Evolutionary conservation across 768 basidiomycete species (phyloP), one percentile per base, ranked within the genome.

Genomic region (Xerocomellus amylosporus): DNA sequence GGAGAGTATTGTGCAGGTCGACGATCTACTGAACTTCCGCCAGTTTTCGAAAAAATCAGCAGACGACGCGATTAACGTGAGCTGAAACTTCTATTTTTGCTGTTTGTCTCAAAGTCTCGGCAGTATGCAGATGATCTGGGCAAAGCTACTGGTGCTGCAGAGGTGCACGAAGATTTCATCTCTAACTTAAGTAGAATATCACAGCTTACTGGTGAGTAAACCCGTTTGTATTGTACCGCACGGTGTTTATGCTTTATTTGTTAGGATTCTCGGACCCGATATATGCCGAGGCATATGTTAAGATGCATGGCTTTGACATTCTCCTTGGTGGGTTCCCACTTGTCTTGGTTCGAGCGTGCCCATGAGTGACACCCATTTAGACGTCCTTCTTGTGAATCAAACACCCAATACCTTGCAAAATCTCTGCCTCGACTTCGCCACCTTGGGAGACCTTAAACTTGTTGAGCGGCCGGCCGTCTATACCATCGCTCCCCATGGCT

Each of bases 231-330:
- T 39, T 36, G 4, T 22, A 22, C 38, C 15, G 37, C 7, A 14
- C 10, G 3, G 30, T 26, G 20, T 24, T 54, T 37, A 46, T 45
- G 41, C 48, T 46, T 20, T 8, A 38, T 45, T 48, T 22, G 33
- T 41, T 62, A 86, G 94, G 96, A 31, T 98, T 98, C 81, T 97
- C 95, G 26, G 97, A 98, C 69, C 93, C 96, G 12, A 93, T 99
- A 58, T 98, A 98, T 63, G 95, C 95, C 8, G 97, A 99, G 70
- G 95, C 96, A 2, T 93, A 92, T 65, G 95, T 98, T 61, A 96
- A 94, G 71, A 92, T 98, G 73, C 92, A 98, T 60, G 93, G 94
- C 37, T 98, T 98, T 70, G 96, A 99, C 69, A 97, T 99, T 65
- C 73, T 93, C 39, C 83, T 99, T 4, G 93, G 91, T 91, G 50